Conservation (phyloP, 2,329 filamentous ascomycete species). For the Calonectria hawksworthii region DNA sequence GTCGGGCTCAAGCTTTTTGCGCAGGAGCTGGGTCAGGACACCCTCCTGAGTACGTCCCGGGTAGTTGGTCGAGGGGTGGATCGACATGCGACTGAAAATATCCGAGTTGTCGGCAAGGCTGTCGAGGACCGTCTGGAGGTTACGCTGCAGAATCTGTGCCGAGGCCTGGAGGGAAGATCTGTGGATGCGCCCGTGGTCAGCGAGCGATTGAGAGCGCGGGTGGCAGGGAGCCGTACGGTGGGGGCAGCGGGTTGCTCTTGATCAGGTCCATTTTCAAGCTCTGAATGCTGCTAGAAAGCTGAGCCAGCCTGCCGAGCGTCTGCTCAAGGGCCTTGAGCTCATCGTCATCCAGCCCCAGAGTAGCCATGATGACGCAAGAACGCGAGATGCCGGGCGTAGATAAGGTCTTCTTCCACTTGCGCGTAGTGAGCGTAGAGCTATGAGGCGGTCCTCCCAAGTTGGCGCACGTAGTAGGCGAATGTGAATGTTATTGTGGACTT, state of each 20-base stretch:
- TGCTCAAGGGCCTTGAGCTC: constrained; percentile 79
- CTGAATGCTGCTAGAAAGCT: constrained; percentile 77
- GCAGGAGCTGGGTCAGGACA: constrained; percentile 77
- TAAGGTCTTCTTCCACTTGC: background rate
- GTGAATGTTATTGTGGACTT: background rate
- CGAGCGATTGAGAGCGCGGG: background rate
- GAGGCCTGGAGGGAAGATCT: constrained; percentile 82
- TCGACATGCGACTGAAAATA: constrained; percentile 77
- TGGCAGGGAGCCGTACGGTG: constrained; percentile 64
- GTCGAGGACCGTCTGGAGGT: constrained; percentile 76
- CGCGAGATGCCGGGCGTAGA: background rate
- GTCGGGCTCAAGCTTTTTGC: constrained; percentile 86
- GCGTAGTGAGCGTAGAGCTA: background rate
- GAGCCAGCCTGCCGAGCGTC: constrained; percentile 75
- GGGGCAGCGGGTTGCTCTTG: constrained; percentile 75
- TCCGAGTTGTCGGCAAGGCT: constrained; percentile 75
- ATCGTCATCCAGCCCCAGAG: constrained; percentile 67
- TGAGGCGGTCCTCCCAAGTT: background rate
- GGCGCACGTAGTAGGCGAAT: background rate
- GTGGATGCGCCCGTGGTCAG: constrained; percentile 23
- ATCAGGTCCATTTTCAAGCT: constrained; percentile 74
- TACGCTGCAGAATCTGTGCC: constrained; percentile 78
- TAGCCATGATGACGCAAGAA: constrained; percentile 49
- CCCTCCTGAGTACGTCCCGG: constrained; percentile 77
- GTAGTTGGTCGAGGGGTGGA: constrained; percentile 83